phyloP scores from a whole-genome alignment of 2,329 filamentous ascomycete species.

The Trichoderma endophyticum region DNA sequence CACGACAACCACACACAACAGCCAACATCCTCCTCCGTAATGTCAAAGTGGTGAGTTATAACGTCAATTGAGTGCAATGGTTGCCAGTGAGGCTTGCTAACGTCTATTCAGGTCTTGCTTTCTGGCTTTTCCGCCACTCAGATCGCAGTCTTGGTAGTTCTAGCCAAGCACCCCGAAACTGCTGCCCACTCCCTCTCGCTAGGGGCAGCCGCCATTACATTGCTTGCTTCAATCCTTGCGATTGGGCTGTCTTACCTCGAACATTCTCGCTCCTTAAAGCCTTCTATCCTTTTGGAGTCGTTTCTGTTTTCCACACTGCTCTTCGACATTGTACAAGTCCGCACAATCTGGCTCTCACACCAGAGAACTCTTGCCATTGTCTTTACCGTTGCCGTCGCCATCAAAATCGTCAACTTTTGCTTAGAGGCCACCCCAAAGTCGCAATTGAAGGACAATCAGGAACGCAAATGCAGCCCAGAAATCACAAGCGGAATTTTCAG shows the following conservation, averaged over 20 bases:
- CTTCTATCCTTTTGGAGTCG: neutral
- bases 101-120: too few relatives aligned
- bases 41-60: neutral
- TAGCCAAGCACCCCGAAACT: neutral
- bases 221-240: neutral
- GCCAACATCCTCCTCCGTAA: neutral
- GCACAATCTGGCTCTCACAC: too few relatives aligned
- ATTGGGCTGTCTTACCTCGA: conserved; percentile 1
- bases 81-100: too few relatives aligned
- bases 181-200: neutral
- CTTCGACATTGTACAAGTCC: too few relatives aligned
- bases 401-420: too few relatives aligned
- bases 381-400: too few relatives aligned
- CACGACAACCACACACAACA: neutral
- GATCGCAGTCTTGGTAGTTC: neutral
- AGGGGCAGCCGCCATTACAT: neutral
- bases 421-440: too few relatives aligned
- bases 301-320: too few relatives aligned
- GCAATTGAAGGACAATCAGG: too few relatives aligned
- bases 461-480: neutral
- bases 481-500: conserved; percentile 4
- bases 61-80: neutral
- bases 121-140: neutral
- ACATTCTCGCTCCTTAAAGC: neutral
- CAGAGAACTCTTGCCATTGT: too few relatives aligned